Conservation (phyloP, 2,329 filamentous ascomycete species). For the Tolypocladium guangdongense region DNA sequence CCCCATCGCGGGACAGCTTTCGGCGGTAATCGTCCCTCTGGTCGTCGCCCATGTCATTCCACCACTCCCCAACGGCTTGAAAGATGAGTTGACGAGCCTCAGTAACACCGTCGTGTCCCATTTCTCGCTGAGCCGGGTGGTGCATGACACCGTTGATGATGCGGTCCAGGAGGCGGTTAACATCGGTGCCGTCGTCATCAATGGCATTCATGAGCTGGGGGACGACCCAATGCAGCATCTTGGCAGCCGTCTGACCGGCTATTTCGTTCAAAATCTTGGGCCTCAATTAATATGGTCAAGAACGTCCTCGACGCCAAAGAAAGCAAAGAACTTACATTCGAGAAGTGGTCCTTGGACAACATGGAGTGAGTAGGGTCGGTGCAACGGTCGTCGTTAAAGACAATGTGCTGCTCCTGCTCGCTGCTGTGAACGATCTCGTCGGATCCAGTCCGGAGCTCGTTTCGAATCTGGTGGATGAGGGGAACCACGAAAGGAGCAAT, state of each 20-base stretch:
- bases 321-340: constrained; percentile 46
- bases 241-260: constrained; percentile 70
- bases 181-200: constrained; percentile 64
- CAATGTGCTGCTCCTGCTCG: constrained; percentile 71
- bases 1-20: constrained; percentile 69
- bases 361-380: constrained; percentile 88
- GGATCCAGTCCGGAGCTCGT: constrained; percentile 75
- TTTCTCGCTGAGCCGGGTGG: constrained; percentile 68
- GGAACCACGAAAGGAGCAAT: constrained; percentile 82
- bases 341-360: constrained; percentile 93
- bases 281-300: constrained; percentile 1
- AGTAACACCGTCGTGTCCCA: constrained; percentile 56
- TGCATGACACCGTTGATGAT: constrained; percentile 79
- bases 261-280: constrained; percentile 67
- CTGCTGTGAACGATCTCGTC: constrained; percentile 81
- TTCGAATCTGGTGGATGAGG: constrained; percentile 77
- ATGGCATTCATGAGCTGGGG: constrained; percentile 82
- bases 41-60: constrained; percentile 52
- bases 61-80: constrained; percentile 72
- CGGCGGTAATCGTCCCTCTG: constrained; percentile 58
- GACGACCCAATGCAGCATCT: constrained; percentile 73
- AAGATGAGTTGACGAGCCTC: constrained; percentile 74
- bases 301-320: neutral
- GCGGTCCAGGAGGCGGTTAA: constrained; percentile 58
- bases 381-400: constrained; percentile 68